Percentiles rank a stretch among this genome's conserved stretches.
Evolutionary conservation across 345 rosid species (phyloP).

Genomic region (Syzygium grande): DNA sequence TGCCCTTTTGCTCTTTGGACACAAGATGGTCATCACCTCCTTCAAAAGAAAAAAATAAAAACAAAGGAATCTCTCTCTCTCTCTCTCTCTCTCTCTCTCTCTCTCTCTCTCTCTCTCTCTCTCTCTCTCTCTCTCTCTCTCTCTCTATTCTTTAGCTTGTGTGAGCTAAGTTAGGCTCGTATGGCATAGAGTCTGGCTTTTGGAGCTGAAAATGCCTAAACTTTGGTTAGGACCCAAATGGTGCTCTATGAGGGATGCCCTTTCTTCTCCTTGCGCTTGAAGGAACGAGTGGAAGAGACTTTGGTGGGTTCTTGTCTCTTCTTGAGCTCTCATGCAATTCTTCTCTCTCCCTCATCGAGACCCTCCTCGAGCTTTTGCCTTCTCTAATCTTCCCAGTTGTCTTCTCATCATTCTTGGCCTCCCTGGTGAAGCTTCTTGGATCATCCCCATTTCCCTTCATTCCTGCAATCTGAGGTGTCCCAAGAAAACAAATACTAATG

Average conservation of each 20-base stretch:
- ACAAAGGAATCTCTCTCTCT: background rate
- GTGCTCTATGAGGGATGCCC: conserved; percentile 85
- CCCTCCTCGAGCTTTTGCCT: conserved; percentile 14
- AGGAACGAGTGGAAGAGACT: conserved; percentile 49
- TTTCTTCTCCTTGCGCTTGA: conserved; percentile 63
- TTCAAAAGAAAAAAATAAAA: background rate
- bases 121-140: background rate
- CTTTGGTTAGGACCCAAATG: conserved; percentile 45
- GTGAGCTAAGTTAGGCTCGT: background rate
- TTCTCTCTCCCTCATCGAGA: conserved; percentile 25
- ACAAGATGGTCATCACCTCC: background rate
- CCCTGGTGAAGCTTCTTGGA: conserved; percentile 33
- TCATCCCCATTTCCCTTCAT: conserved; percentile 51
- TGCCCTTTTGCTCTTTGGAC: background rate
- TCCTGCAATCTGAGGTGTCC: conserved; percentile 55
- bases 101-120: background rate
- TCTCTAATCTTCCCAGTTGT: conserved; percentile 25
- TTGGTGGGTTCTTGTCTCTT: conserved; percentile 44
- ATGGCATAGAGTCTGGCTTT: background rate
- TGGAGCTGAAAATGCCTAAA: background rate
- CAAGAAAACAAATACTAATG: background rate
- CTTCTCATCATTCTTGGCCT: conserved; percentile 25
- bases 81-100: background rate
- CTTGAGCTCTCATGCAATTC: conserved; percentile 58
- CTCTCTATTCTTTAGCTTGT: background rate